Percentiles rank a stretch among this genome's conserved stretches.
These are phyloP conservation scores for Juglanconis oblonga DNA, from an alignment of 2,329 filamentous ascomycete species.

Conservation along the genomic window DNA sequence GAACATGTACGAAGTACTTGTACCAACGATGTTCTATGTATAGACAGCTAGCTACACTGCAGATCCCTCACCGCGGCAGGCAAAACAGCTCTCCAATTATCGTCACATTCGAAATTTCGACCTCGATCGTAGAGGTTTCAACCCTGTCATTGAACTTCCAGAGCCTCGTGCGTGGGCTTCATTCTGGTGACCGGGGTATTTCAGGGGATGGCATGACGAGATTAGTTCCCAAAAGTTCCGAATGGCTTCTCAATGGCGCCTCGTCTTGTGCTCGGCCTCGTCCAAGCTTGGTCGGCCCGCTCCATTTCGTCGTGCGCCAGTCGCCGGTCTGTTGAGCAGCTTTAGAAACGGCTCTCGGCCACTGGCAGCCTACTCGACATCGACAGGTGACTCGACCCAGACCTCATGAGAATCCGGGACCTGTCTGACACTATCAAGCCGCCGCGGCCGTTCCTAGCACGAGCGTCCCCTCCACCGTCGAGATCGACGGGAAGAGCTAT, in stretches of 20 bases:
- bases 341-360: conserved; percentile 1
- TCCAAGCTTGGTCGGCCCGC: conserved; percentile 1
- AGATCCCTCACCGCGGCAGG: too few species aligned
- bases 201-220: conserved; percentile 12
- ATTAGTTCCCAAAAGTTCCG: neutral
- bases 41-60: too few species aligned
- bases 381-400: conserved; percentile 17
- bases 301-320: neutral
- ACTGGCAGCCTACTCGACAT: conserved; percentile 15
- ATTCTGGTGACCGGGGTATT: neutral
- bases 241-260: conserved; percentile 17
- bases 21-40: too few species aligned
- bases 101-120: too few species aligned
- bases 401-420: neutral
- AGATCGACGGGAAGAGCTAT: conserved; percentile 63
- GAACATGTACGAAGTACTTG: too few species aligned
- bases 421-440: conserved; percentile 22
- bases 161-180: neutral
- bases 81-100: too few species aligned
- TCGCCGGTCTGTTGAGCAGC: conserved; percentile 1
- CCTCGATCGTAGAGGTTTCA: too few species aligned
- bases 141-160: too few species aligned
- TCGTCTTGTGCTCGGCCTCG: conserved; percentile 1
- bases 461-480: conserved; percentile 36
- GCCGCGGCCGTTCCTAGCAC: neutral